A percentile compares a stretch with the other conserved stretches of the same genome.
Conservation (phyloP, 2,329 filamentous ascomycete genomes). For the Blastomyces emzantsi region DNA sequence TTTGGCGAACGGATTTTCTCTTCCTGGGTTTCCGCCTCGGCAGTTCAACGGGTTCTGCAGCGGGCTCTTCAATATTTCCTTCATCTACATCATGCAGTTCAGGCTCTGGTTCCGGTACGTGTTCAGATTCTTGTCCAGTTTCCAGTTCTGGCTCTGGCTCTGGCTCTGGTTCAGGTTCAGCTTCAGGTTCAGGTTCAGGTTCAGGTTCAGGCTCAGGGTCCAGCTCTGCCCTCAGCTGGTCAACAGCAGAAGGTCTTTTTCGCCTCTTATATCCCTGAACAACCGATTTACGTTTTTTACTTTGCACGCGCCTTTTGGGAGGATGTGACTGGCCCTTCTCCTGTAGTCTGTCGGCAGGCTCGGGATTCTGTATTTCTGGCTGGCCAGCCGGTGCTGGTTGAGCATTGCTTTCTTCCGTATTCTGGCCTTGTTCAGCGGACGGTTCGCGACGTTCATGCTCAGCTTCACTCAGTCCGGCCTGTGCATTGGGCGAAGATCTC, state of each 20-base stretch:
- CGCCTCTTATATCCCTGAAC: conserved; percentile 12
- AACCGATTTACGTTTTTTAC: conserved; percentile 16
- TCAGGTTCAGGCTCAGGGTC: conserved; percentile 1
- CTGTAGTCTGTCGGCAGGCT: background rate
- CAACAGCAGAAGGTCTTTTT: conserved; percentile 2
- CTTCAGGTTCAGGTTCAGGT: background rate
- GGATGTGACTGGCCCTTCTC: background rate
- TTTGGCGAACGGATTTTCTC: conserved; percentile 7
- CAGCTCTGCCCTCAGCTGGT: background rate
- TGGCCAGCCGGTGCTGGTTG: background rate
- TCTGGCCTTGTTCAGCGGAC: background rate
- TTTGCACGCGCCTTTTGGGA: background rate
- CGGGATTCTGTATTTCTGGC: background rate
- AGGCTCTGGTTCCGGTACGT: conserved; percentile 9
- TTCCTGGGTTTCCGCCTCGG: conserved; percentile 6
- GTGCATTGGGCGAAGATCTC: background rate
- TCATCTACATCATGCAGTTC: background rate
- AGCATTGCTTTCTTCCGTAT: background rate
- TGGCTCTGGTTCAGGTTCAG: conserved; percentile 1
- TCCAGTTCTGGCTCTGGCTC: background rate
- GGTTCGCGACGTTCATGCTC: background rate
- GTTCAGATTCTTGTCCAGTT: background rate
- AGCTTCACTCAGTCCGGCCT: background rate
- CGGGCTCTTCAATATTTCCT: background rate
- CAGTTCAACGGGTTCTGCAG: background rate